Conservation (phyloP, 257 asterid species). For the Striga asiatica region DNA sequence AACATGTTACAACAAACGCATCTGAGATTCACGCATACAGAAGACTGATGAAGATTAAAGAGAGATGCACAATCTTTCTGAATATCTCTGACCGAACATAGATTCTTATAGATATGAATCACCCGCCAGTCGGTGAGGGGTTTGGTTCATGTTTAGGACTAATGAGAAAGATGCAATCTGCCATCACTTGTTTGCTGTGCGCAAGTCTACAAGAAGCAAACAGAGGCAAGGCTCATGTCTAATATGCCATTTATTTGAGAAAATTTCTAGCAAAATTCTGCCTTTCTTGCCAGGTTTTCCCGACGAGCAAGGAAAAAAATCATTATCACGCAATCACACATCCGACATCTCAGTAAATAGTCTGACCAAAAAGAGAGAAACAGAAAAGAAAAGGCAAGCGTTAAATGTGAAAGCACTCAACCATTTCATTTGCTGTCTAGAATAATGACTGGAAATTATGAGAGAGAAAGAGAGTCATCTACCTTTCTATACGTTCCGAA, state of each 20-base stretch:
- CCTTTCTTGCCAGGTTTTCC: neutral
- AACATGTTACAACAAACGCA: too few species aligned
- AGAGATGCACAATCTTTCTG: neutral
- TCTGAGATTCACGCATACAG: neutral
- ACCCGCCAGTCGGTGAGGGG: neutral
- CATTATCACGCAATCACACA: too few species aligned
- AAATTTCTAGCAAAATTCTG: neutral
- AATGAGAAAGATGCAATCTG: neutral
- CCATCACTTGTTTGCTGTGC: too few species aligned
- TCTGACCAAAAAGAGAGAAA: constrained; percentile 22
- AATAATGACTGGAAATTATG: too few species aligned
- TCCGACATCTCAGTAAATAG: constrained; percentile 23
- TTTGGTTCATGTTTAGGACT: neutral
- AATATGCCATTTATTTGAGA: too few species aligned
- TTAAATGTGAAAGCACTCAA: too few species aligned
- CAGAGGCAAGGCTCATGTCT: too few species aligned
- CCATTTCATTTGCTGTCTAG: too few species aligned
- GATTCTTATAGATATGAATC: neutral
- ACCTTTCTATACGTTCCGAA: constrained; percentile 64
- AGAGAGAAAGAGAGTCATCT: neutral
- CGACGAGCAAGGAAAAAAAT: constrained; percentile 5
- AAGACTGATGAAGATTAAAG: neutral
- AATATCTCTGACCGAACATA: too few species aligned
- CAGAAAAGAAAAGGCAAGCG: too few species aligned
- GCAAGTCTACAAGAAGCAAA: too few species aligned